These are phyloP conservation scores for Aciculoconidium aculeatum DNA, from an alignment of 805 yeast species.

Conservation along the genomic window DNA sequence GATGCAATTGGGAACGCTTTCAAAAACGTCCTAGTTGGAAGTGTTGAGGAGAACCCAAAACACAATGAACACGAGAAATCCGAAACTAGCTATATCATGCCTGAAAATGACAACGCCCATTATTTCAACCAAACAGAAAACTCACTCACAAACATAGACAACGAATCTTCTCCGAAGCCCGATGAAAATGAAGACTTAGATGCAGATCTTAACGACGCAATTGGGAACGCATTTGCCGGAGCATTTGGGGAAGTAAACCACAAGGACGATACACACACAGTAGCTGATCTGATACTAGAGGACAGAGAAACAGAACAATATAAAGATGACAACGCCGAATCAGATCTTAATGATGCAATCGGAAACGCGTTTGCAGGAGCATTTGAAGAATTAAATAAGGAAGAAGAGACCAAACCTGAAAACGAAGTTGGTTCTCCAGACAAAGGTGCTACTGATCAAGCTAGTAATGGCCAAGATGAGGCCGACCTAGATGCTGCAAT, in stretches of 20 bases:
- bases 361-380: constrained; percentile 7
- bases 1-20: constrained; percentile 3
- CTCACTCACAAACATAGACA: too few species aligned
- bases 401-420: too few species aligned
- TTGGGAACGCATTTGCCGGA: constrained; percentile 23
- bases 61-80: too few species aligned
- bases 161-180: neutral
- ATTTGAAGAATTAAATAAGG: constrained; percentile 1
- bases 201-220: constrained; percentile 20
- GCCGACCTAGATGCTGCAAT: constrained; percentile 10
- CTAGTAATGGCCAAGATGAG: constrained; percentile 1
- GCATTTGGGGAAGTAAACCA: constrained; percentile 1
- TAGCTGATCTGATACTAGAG: too few species aligned
- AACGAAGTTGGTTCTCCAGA: too few species aligned
- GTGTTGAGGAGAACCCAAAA: constrained; percentile 1
- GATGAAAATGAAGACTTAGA: constrained; percentile 8
- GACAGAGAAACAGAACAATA: too few species aligned
- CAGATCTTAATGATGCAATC: constrained; percentile 9
- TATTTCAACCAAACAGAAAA: neutral
- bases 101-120: too few species aligned
- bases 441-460: neutral
- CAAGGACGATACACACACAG: neutral
- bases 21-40: constrained; percentile 1
- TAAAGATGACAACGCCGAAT: constrained; percentile 7
- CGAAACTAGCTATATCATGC: too few species aligned